A percentile compares a stretch with the other conserved stretches of the same genome.
Evolutionary conservation across 495 filamentous ascomycete species (phyloP).

Genomic region (Tuber magnatum): DNA sequence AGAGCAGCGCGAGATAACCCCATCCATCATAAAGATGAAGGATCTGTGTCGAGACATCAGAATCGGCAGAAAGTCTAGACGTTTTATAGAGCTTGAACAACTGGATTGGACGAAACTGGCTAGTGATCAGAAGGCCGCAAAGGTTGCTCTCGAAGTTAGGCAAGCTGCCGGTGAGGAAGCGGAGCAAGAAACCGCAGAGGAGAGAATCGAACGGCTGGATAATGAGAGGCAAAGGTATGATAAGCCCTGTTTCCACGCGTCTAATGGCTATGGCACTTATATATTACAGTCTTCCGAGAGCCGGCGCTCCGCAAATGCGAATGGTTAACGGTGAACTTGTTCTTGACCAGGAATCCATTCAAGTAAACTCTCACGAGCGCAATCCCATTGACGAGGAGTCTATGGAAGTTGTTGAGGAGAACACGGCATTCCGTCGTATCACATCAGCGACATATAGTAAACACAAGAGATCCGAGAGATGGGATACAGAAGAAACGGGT

Average conservation of each 20-base stretch:
- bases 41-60: constrained; percentile 70
- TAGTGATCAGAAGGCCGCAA: constrained; percentile 19
- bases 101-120: constrained; percentile 28
- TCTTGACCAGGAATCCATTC: constrained; percentile 66
- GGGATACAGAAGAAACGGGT: constrained; percentile 71
- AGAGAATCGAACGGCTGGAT: constrained; percentile 23
- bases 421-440: constrained; percentile 69
- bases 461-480: constrained; percentile 61
- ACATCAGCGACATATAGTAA: constrained; percentile 69
- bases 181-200: constrained; percentile 25
- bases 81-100: constrained; percentile 52
- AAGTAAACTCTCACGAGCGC: constrained; percentile 68
- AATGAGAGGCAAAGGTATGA: constrained; percentile 27
- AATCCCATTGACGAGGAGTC: constrained; percentile 52
- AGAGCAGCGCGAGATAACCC: constrained; percentile 62
- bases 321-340: constrained; percentile 81
- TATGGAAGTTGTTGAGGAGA: constrained; percentile 68
- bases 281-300: constrained; percentile 6
- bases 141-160: constrained; percentile 19
- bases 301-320: constrained; percentile 53
- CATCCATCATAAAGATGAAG: constrained; percentile 66
- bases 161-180: constrained; percentile 18
- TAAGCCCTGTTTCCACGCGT: constrained; percentile 19
- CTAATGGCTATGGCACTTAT: background rate
- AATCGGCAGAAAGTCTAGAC: constrained; percentile 73